Conservation (phyloP, 208 protist genomes). For the Leishmania tropica region DNA sequence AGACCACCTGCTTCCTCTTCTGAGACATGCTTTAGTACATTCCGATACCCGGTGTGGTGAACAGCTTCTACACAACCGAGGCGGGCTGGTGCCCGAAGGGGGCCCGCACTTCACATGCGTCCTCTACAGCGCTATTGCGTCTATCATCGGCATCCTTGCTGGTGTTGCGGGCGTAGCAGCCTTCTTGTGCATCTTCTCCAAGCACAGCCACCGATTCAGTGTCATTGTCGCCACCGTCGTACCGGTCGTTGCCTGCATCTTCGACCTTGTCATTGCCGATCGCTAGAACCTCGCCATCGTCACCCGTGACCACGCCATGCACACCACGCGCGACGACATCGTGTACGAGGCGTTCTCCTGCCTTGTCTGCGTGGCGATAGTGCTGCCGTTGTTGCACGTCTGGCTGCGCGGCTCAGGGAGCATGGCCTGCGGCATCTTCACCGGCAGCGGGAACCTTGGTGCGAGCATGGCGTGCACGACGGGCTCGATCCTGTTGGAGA, state of each 20-base stretch:
- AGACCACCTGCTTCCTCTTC: slow-evolving; percentile 48
- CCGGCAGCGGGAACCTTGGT: slow-evolving; percentile 74
- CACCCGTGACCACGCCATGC: slow-evolving; percentile 63
- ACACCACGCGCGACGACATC: slow-evolving; percentile 67
- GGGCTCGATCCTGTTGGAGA: slow-evolving; percentile 56
- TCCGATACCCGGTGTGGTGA: slow-evolving; percentile 39
- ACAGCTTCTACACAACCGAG: slow-evolving; percentile 44
- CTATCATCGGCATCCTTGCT: slow-evolving; percentile 40
- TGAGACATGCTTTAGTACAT: slow-evolving; percentile 47
- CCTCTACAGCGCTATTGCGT: slow-evolving; percentile 56
- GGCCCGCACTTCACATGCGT: slow-evolving; percentile 45
- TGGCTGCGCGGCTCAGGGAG: slow-evolving; percentile 73
- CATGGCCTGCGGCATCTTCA: slow-evolving; percentile 68
- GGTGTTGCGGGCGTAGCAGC: slow-evolving; percentile 37
- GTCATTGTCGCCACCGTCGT: slow-evolving; percentile 54
- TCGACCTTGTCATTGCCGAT: slow-evolving; percentile 70
- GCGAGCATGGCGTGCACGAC: slow-evolving; percentile 38
- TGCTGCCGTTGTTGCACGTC: slow-evolving; percentile 73
- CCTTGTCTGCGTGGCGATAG: slow-evolving; percentile 67
- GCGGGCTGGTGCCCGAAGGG: slow-evolving; percentile 34
- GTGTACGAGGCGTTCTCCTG: slow-evolving; percentile 61
- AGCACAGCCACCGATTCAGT: slow-evolving; percentile 47
- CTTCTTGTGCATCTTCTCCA: slow-evolving; percentile 50
- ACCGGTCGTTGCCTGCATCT: slow-evolving; percentile 44
- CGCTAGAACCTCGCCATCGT: slow-evolving; percentile 57